phyloP scores from a whole-genome alignment of 176 grass and related monocot species.

The Poa annua region DNA sequence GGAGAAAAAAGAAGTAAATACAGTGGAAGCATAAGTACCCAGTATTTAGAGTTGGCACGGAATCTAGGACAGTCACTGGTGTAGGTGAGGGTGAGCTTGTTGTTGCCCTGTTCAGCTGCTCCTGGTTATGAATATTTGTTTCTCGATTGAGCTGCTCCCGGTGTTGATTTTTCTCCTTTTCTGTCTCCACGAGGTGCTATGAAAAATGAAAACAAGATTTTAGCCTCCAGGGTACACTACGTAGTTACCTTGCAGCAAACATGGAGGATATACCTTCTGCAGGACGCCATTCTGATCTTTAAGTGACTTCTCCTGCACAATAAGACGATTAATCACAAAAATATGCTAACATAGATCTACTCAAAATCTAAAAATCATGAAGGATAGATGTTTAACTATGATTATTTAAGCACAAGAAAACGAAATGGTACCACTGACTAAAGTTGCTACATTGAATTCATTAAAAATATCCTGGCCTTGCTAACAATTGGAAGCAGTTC shows the following conservation, averaged over 20 bases:
- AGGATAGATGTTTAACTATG: background rate
- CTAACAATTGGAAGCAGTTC: background rate
- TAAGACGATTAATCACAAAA: background rate
- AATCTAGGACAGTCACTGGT: conserved; percentile 35
- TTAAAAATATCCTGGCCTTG: background rate
- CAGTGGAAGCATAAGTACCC: conserved; percentile 47
- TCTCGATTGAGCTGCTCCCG: conserved; percentile 39
- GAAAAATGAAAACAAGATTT: conserved; percentile 23
- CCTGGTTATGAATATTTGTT: background rate
- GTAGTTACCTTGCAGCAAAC: background rate
- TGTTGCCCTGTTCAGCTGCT: conserved; percentile 41
- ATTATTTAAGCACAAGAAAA: conserved; percentile 1
- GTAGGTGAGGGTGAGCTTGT: conserved; percentile 36
- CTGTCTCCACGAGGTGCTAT: conserved; percentile 54
- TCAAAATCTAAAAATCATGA: background rate
- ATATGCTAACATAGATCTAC: background rate
- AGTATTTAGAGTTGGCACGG: conserved; percentile 42
- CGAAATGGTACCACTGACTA: background rate
- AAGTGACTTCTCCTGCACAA: conserved; percentile 72
- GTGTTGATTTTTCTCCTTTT: conserved; percentile 41
- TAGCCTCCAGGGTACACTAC: background rate
- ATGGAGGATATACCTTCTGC: conserved; percentile 51
- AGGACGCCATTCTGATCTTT: conserved; percentile 57
- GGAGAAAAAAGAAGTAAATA: background rate
- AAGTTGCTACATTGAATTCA: background rate